A percentile compares a stretch with the other conserved stretches of the same genome.
phyloP scores from a whole-genome alignment of 331 rosid genomes.

The Malus hybrid region DNA sequence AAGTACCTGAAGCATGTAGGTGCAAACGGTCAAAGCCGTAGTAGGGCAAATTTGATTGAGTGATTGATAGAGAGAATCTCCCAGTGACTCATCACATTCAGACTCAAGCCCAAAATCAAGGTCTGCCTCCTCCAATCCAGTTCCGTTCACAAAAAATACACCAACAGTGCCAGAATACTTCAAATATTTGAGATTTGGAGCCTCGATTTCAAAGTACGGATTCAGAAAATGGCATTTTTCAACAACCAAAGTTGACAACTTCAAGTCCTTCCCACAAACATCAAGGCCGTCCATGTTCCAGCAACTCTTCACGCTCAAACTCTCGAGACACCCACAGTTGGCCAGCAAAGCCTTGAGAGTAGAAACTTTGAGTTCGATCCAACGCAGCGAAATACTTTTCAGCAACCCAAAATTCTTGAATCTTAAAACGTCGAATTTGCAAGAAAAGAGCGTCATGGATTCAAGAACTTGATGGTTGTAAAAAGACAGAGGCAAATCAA shows the following conservation, averaged over 20 bases:
- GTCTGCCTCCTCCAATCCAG: background rate
- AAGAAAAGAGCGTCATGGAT: slow-evolving; percentile 22
- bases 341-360: slow-evolving; percentile 7
- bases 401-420: slow-evolving; percentile 6
- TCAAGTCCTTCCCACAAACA: background rate
- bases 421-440: slow-evolving; percentile 3
- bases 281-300: slow-evolving; percentile 16
- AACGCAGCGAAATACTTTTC: slow-evolving; percentile 32
- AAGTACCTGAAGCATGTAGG: slow-evolving; percentile 32
- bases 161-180: slow-evolving; percentile 27
- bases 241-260: slow-evolving; percentile 21
- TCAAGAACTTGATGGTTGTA: slow-evolving; percentile 14
- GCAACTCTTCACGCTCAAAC: slow-evolving; percentile 26
- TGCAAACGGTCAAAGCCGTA: background rate
- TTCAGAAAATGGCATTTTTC: slow-evolving; percentile 18
- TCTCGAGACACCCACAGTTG: slow-evolving; percentile 22
- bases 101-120: background rate
- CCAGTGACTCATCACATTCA: background rate
- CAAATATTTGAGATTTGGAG: slow-evolving; percentile 26
- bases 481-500: slow-evolving; percentile 12
- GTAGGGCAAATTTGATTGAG: background rate
- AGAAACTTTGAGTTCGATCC: background rate
- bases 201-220: background rate
- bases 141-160: background rate
- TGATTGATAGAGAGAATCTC: background rate